These are phyloP conservation scores for Eucalyptus regnans DNA, from an alignment of 345 rosid genomes.

Conservation along the genomic window DNA sequence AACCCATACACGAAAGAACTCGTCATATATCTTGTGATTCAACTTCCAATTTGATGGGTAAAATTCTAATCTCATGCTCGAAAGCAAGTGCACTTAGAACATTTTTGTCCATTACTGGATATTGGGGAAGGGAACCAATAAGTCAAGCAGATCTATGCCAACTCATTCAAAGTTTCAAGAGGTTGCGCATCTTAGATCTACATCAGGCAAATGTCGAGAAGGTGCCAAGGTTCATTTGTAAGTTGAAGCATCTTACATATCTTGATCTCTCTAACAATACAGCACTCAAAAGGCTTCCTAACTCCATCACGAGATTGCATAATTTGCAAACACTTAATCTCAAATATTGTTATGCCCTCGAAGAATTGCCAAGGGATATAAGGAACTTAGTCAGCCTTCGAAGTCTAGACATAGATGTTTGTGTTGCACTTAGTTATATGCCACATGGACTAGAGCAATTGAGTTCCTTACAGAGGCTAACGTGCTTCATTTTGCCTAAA, in stretches of 20 bases:
- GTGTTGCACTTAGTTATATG: accelerated
- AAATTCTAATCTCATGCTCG: neutral
- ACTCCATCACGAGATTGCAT: neutral
- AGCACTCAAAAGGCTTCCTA: neutral
- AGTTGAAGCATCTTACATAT: neutral
- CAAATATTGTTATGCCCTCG: neutral
- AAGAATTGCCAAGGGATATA: neutral
- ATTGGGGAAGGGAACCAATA: too few species aligned
- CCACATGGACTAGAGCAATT: too few species aligned
- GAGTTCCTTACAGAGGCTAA: too few species aligned
- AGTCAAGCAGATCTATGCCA: too few species aligned
- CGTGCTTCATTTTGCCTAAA: too few species aligned
- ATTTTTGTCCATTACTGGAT: accelerated
- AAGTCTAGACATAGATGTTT: too few species aligned
- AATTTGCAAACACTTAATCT: neutral
- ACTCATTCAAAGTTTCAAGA: neutral
- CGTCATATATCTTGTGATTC: constrained; percentile 1
- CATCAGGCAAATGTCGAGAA: too few species aligned
- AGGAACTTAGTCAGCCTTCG: neutral
- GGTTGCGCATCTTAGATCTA: neutral
- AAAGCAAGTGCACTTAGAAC: too few species aligned
- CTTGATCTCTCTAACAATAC: neutral
- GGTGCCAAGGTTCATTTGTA: neutral
- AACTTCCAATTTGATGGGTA: neutral
- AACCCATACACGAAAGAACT: neutral